Percentiles rank a stretch among this genome's conserved stretches.
phyloP scores from a whole-genome alignment of 306 rosid genomes.

The Corylus heterophylla region DNA sequence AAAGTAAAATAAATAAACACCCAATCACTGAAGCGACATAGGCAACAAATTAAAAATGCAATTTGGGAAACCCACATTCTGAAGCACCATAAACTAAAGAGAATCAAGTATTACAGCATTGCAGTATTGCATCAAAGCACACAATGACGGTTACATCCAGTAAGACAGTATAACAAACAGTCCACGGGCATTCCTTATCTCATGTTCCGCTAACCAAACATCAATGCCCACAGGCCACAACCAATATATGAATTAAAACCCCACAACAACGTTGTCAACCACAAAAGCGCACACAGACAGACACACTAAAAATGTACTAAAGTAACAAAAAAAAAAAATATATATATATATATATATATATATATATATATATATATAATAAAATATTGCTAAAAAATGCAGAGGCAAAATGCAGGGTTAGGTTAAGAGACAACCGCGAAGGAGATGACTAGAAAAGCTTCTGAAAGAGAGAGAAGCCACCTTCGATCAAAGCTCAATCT shows the following conservation, averaged over 20 bases:
- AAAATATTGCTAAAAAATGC: not conserved
- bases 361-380: not conserved
- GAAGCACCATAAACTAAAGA: slow-evolving; percentile 3
- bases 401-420: not conserved
- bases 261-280: not conserved
- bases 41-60: not conserved
- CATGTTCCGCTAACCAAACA: not conserved
- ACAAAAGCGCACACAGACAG: not conserved
- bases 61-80: not conserved
- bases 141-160: not conserved
- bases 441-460: not conserved
- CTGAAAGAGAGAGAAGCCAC: not conserved
- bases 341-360: not conserved
- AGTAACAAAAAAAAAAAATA: not conserved
- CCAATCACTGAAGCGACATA: not conserved
- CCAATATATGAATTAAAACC: slow-evolving; percentile 5
- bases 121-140: not conserved
- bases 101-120: not conserved
- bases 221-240: slow-evolving; percentile 10
- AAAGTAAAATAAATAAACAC: not conserved
- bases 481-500: slow-evolving; percentile 10
- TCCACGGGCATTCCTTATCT: not conserved
- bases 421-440: slow-evolving; percentile 1
- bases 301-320: not conserved
- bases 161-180: not conserved